Conservation (phyloP, 2,329 filamentous ascomycete genomes). For the Dactylellina parvicollis region DNA sequence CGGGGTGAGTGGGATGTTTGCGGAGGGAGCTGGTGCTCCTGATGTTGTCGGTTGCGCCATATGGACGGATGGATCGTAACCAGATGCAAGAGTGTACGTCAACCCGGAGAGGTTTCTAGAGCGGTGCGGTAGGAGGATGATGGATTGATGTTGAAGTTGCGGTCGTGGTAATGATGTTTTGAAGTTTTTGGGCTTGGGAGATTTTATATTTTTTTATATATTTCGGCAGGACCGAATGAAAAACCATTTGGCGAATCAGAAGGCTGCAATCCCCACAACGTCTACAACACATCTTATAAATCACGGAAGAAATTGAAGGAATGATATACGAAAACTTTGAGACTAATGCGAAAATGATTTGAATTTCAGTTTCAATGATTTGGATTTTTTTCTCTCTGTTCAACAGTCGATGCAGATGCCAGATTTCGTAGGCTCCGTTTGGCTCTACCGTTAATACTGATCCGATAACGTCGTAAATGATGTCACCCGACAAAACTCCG, state of each 20-base stretch:
- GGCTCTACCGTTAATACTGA: too few species aligned
- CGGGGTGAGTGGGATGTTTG: slow-evolving; percentile 45
- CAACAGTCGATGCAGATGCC: too few species aligned
- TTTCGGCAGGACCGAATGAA: slow-evolving; percentile 4
- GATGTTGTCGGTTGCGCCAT: slow-evolving; percentile 17
- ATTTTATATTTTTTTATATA: background rate
- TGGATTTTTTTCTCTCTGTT: too few species aligned
- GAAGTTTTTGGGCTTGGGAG: background rate
- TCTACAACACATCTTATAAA: background rate
- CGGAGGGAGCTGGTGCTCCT: slow-evolving; percentile 12
- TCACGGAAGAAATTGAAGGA: too few species aligned
- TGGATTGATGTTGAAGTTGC: too few species aligned
- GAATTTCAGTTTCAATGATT: too few species aligned
- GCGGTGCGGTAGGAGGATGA: too few species aligned
- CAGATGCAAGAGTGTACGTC: background rate
- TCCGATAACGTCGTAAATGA: too few species aligned
- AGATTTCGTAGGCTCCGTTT: too few species aligned
- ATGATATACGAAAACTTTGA: too few species aligned
- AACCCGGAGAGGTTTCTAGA: background rate
- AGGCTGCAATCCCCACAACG: background rate
- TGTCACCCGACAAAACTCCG: background rate
- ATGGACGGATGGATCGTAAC: background rate
- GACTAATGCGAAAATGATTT: too few species aligned
- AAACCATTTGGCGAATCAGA: slow-evolving; percentile 5
- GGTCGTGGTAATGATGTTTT: background rate